These are phyloP conservation scores for Ogataea neopini DNA, from an alignment of 805 yeast genomes.

Conservation along the genomic window DNA sequence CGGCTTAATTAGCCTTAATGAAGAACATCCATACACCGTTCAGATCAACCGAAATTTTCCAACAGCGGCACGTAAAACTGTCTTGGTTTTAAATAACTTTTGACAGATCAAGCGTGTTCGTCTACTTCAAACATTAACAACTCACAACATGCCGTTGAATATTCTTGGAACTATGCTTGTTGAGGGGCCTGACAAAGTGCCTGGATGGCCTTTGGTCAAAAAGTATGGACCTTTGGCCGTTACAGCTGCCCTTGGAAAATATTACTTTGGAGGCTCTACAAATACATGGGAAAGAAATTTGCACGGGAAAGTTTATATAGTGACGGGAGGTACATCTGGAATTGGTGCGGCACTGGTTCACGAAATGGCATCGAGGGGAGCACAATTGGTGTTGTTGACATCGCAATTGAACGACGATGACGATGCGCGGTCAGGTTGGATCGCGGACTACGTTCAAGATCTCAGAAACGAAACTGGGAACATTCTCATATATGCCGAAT, in stretches of 20 bases:
- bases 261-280: conserved; percentile 73
- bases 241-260: conserved; percentile 53
- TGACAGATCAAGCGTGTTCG: neutral
- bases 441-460: conserved; percentile 76
- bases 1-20: neutral
- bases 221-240: conserved; percentile 57
- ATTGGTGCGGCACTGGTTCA: conserved; percentile 75
- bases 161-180: conserved; percentile 65
- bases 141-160: conserved; percentile 75
- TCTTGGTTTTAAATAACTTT: neutral
- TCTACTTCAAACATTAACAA: neutral
- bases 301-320: conserved; percentile 82
- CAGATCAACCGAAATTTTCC: neutral
- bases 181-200: conserved; percentile 76
- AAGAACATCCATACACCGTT: neutral
- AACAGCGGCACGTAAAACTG: conserved; percentile 6
- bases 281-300: conserved; percentile 93
- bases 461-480: conserved; percentile 70
- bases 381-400: conserved; percentile 78
- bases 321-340: conserved; percentile 95
- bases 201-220: conserved; percentile 66
- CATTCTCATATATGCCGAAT: conserved; percentile 83
- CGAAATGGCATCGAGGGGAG: conserved; percentile 79
- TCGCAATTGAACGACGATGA: conserved; percentile 54
- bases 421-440: conserved; percentile 48